Conservation (phyloP, 192 early-diverging fungal species). For the Podila epicladia region DNA sequence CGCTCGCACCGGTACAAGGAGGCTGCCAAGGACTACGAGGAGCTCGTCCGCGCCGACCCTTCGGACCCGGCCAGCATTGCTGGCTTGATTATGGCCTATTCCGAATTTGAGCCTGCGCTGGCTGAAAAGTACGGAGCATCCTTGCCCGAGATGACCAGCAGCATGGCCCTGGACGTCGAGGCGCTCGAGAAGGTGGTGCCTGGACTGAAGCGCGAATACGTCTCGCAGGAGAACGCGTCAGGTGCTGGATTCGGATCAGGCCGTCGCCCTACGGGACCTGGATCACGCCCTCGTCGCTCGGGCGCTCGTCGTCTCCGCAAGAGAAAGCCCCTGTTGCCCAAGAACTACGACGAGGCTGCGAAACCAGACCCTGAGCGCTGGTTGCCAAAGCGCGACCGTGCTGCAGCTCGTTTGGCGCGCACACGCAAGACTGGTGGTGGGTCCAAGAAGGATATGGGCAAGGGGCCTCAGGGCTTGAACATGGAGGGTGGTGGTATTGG, state of each 20-base stretch:
- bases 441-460: conserved; percentile 53
- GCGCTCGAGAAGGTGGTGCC: conserved; percentile 63
- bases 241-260: conserved; percentile 9
- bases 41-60: conserved; percentile 73
- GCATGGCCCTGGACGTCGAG: conserved; percentile 59
- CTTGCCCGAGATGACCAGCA: conserved; percentile 51
- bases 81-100: conserved; percentile 71
- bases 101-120: conserved; percentile 64
- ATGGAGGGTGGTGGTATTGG: conserved; percentile 75
- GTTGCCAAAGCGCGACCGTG: conserved; percentile 73
- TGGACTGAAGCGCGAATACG: conserved; percentile 63
- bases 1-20: conserved; percentile 63
- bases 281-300: conserved; percentile 34
- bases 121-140: conserved; percentile 73
- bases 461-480: conserved; percentile 71
- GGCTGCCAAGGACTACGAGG: conserved; percentile 75
- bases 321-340: conserved; percentile 65
- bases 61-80: conserved; percentile 70
- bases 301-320: conserved; percentile 59
- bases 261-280: conserved; percentile 13
- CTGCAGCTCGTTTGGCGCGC: conserved; percentile 61
- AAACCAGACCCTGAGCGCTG: conserved; percentile 77
- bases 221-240: conserved; percentile 15
- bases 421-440: conserved; percentile 66
- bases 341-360: conserved; percentile 60